Percentiles rank a stretch among this genome's conserved stretches.
Evolutionary conservation across 345 rosid species (phyloP).

Genomic region (Ricinus communis): DNA sequence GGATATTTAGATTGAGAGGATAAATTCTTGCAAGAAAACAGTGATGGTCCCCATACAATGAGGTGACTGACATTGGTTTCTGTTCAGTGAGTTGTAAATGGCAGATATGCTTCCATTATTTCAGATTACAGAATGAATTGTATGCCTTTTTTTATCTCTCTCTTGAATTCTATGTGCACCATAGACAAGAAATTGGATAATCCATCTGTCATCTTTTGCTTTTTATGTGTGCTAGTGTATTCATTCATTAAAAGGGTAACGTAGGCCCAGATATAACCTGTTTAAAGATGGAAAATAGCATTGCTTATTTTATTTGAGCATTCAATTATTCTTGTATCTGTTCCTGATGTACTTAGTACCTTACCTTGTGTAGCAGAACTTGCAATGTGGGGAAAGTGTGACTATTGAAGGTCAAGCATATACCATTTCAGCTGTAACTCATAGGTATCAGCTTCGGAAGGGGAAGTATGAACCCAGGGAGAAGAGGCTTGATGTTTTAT

Average conservation of each 20-base stretch:
- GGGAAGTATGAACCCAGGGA: conserved; percentile 89
- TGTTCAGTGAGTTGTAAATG: conserved; percentile 25
- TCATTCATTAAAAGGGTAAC: conserved; percentile 11
- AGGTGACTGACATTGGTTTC: conserved; percentile 1
- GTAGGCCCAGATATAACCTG: conserved; percentile 12
- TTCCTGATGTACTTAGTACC: too few species aligned
- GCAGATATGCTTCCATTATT: conserved; percentile 22
- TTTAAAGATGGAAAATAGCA: too few species aligned
- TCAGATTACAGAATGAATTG: conserved; percentile 5
- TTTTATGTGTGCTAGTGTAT: conserved; percentile 5
- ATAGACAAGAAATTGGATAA: conserved; percentile 15
- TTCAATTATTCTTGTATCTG: conserved; percentile 3
- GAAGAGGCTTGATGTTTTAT: conserved; percentile 82
- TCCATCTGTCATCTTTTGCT: conserved; percentile 18
- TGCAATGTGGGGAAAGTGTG: conserved; percentile 88
- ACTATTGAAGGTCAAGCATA: conserved; percentile 83
- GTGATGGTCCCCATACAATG: conserved; percentile 15
- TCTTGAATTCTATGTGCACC: background rate
- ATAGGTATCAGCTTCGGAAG: conserved; percentile 87
- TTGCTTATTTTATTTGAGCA: too few species aligned
- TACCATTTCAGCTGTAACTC: conserved; percentile 74
- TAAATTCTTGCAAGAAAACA: conserved; percentile 4
- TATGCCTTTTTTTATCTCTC: conserved; percentile 3
- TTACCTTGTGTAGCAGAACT: conserved; percentile 48
- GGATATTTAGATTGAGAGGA: background rate